Evolutionary conservation across 305 asterid species (phyloP).

Genomic region (Fraxinus sp.): DNA sequence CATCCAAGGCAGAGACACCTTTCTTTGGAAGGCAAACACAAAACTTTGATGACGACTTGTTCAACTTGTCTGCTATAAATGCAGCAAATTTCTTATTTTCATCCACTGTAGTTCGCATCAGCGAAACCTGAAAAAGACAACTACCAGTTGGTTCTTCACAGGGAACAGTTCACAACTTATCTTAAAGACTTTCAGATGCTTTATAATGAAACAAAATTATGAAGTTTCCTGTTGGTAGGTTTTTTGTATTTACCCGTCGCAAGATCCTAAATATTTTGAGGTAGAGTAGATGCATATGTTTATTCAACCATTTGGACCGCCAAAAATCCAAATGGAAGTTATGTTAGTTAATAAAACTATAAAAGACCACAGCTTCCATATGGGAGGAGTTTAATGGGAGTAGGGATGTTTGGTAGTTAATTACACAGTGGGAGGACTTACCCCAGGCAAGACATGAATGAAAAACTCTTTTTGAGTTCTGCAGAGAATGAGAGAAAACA

Average conservation of each 20-base stretch:
- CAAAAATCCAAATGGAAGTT: not conserved
- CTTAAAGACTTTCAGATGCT: not conserved
- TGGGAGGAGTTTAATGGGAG: not conserved
- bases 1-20: slow-evolving; percentile 92
- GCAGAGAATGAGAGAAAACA: not conserved
- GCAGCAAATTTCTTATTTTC: slow-evolving; percentile 79
- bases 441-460: not conserved
- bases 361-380: not conserved
- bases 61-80: slow-evolving; percentile 81
- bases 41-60: slow-evolving; percentile 67
- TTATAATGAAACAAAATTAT: not conserved
- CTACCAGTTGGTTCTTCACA: slow-evolving; percentile 2
- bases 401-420: not conserved
- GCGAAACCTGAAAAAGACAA: slow-evolving; percentile 57
- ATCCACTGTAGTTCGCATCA: slow-evolving; percentile 76
- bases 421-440: not conserved
- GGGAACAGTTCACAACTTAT: not conserved
- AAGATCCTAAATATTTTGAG: not conserved
- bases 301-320: not conserved
- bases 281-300: not conserved
- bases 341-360: not conserved
- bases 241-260: not conserved
- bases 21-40: slow-evolving; percentile 78
- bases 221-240: not conserved
- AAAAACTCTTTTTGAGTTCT: not conserved